Percentiles rank a stretch among this genome's conserved stretches.
Evolutionary conservation across 2,329 filamentous ascomycete genomes (phyloP).

Genomic region (Alternaria viburni): DNA sequence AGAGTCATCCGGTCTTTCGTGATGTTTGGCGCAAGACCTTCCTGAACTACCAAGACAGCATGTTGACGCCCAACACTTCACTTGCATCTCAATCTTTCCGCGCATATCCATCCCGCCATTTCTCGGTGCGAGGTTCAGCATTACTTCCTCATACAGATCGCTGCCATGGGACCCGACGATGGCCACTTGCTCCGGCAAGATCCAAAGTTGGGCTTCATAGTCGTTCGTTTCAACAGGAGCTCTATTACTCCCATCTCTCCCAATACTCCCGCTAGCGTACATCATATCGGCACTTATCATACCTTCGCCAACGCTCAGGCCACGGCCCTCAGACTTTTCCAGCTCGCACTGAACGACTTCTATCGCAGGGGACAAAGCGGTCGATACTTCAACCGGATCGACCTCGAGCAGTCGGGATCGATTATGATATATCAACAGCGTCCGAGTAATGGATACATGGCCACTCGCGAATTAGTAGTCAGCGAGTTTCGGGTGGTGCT

Average conservation of each 20-base stretch:
- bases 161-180: neutral
- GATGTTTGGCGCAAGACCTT: neutral
- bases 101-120: neutral
- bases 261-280: neutral
- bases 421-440: neutral
- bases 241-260: neutral
- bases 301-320: neutral
- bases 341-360: neutral
- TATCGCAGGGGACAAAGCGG: neutral
- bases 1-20: neutral
- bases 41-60: neutral
- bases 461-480: neutral
- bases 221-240: neutral
- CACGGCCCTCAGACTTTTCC: neutral
- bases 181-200: neutral
- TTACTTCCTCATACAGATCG: neutral
- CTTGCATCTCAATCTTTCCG: neutral
- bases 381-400: neutral
- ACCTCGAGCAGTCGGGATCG: neutral
- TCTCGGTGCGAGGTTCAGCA: neutral
- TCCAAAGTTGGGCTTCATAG: neutral
- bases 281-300: conserved; percentile 1
- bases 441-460: neutral
- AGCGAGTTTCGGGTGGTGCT: neutral
- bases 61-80: neutral